Percentiles rank a stretch among this genome's conserved stretches.
These are phyloP conservation scores for Juglanconis juglandina DNA, from an alignment of 2,329 filamentous ascomycete genomes.

Conservation along the genomic window DNA sequence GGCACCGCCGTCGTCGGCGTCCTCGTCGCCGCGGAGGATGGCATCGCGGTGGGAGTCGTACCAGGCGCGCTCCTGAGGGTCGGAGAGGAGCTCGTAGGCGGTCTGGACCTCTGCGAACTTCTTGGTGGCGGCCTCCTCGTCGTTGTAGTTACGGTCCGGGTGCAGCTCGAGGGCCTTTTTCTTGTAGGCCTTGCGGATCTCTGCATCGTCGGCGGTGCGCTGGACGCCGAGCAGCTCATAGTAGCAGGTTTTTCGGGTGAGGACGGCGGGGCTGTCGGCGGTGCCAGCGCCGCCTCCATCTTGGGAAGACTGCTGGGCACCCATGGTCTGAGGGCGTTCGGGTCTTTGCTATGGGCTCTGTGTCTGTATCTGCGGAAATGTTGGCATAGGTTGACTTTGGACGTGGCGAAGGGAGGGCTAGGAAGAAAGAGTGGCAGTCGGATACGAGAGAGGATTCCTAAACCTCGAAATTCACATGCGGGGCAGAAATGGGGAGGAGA, in stretches of 20 bases:
- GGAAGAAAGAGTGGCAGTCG: too few relatives aligned
- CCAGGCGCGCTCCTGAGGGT: conserved; percentile 93
- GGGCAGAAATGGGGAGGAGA: not conserved
- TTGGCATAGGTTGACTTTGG: not conserved
- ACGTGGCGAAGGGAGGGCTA: too few relatives aligned
- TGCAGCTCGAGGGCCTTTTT: conserved; percentile 89
- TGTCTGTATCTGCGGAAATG: not conserved
- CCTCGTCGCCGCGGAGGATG: conserved; percentile 68
- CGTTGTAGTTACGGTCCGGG: conserved; percentile 87
- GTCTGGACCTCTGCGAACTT: conserved; percentile 89
- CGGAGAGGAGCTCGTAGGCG: conserved; percentile 93
- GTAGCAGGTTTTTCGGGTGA: conserved; percentile 65
- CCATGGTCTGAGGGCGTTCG: conserved; percentile 37
- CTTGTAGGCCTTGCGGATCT: conserved; percentile 94
- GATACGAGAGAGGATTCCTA: too few relatives aligned
- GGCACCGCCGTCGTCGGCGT: conserved; percentile 28
- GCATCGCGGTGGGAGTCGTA: conserved; percentile 92
- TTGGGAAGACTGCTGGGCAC: conserved; percentile 52
- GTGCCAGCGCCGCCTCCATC: conserved; percentile 22
- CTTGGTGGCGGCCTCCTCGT: conserved; percentile 77
- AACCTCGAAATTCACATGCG: not conserved
- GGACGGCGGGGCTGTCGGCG: conserved; percentile 23
- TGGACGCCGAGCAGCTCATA: conserved; percentile 80
- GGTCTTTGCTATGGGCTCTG: not conserved
- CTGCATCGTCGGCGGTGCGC: conserved; percentile 71